These are phyloP conservation scores for Pythium monospermum DNA, from an alignment of 352 stramenopile genomes.

Conservation along the genomic window DNA sequence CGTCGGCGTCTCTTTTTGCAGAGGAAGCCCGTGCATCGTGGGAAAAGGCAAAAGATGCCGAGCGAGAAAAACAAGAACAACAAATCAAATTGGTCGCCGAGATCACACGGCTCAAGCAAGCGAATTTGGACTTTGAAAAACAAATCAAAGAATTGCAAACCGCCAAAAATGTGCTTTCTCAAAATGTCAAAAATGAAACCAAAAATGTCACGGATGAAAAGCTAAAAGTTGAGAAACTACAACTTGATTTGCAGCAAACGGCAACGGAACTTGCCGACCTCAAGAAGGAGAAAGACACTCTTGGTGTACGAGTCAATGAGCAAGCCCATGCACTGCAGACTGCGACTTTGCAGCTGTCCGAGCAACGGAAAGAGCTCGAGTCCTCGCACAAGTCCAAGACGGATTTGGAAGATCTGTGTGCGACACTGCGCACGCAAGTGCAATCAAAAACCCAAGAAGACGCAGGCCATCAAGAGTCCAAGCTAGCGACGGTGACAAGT, in stretches of 20 bases:
- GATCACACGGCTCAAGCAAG: conserved; percentile 46
- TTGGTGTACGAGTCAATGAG: conserved; percentile 45
- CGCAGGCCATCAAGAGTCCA: conserved; percentile 67
- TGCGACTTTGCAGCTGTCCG: conserved; percentile 41
- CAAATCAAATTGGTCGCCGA: conserved; percentile 68
- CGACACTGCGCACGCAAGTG: conserved; percentile 49
- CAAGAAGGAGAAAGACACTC: conserved; percentile 47
- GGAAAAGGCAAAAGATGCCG: conserved; percentile 64
- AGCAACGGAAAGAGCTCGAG: conserved; percentile 51
- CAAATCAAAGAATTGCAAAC: conserved; percentile 46
- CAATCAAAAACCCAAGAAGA: conserved; percentile 53
- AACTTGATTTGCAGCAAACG: conserved; percentile 37
- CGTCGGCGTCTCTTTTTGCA: conserved; percentile 43
- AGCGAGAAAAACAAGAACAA: conserved; percentile 78
- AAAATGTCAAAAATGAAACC: conserved; percentile 37
- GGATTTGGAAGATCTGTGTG: conserved; percentile 58
- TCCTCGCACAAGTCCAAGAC: conserved; percentile 57
- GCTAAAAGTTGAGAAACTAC: conserved; percentile 31
- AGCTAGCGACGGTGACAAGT: conserved; percentile 55
- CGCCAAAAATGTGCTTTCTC: conserved; percentile 30
- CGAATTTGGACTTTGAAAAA: conserved; percentile 43
- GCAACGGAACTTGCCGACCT: conserved; percentile 26
- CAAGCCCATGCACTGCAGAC: conserved; percentile 57
- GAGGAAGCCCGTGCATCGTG: conserved; percentile 69
- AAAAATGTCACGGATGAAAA: conserved; percentile 32